These are phyloP conservation scores for Sporopachydermia quercuum DNA, from an alignment of 805 yeast species.

Conservation along the genomic window DNA sequence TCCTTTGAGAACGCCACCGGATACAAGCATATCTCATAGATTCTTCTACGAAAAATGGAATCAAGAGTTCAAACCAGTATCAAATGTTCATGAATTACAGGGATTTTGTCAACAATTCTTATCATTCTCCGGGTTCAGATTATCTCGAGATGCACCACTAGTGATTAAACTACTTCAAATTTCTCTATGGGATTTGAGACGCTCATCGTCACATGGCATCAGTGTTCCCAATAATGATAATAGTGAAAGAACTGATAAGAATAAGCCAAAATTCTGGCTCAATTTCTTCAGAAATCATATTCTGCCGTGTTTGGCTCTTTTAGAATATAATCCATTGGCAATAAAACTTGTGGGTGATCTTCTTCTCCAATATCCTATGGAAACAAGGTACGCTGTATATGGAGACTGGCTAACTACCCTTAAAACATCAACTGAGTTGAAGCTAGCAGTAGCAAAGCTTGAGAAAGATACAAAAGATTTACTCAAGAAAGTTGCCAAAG, in stretches of 20 bases:
- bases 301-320: conserved; percentile 42
- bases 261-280: conserved; percentile 30
- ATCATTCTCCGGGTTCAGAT: conserved; percentile 36
- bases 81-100: conserved; percentile 29
- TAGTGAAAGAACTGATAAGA: conserved; percentile 7
- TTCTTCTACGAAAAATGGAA: conserved; percentile 41
- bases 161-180: conserved; percentile 48
- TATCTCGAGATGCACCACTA: conserved; percentile 33
- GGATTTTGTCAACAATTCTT: conserved; percentile 33
- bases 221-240: conserved; percentile 6
- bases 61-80: conserved; percentile 22
- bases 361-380: conserved; percentile 37
- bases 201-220: conserved; percentile 10
- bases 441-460: conserved; percentile 45
- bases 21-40: conserved; percentile 1
- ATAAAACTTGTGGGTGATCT: conserved; percentile 45
- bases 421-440: conserved; percentile 40
- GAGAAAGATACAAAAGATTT: conserved; percentile 69
- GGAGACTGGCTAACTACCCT: conserved; percentile 56
- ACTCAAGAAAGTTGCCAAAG: conserved; percentile 68
- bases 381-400: conserved; percentile 59
- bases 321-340: conserved; percentile 42
- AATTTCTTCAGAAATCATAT: conserved; percentile 49
- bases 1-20: conserved; percentile 3
- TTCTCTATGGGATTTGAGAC: conserved; percentile 19